A percentile compares a stretch with the other conserved stretches of the same genome.
Evolutionary conservation across 2,329 filamentous ascomycete species (phyloP).

Genomic region (Pseudocercospora ulei): DNA sequence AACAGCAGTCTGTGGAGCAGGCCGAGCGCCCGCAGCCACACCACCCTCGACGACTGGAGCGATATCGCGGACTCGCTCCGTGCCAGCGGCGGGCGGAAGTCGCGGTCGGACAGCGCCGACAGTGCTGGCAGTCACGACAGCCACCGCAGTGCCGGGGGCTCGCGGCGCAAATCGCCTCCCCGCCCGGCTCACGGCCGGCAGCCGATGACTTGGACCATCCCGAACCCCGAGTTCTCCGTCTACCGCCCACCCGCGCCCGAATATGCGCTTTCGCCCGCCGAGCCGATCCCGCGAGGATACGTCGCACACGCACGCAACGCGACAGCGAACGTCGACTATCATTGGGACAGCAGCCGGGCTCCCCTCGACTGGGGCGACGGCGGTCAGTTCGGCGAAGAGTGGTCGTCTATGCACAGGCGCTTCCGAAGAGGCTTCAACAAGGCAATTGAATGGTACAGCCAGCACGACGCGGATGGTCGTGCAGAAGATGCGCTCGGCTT

Average conservation of each 20-base stretch:
- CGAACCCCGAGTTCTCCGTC: conserved; percentile 31
- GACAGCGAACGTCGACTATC: conserved; percentile 78
- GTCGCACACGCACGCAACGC: conserved; percentile 82
- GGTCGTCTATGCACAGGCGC: conserved; percentile 87
- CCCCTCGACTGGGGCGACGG: conserved; percentile 78
- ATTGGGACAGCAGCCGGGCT: conserved; percentile 84
- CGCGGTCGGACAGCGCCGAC: conserved; percentile 42
- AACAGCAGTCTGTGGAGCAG: conserved; percentile 43
- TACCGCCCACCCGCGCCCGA: conserved; percentile 71
- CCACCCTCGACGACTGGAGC: conserved; percentile 28
- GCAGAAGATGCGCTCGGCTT: conserved; percentile 33
- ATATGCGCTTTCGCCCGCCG: conserved; percentile 70
- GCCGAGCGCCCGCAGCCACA: conserved; percentile 27
- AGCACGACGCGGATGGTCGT: conserved; percentile 34
- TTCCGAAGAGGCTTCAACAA: conserved; percentile 70
- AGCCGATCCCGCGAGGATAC: conserved; percentile 77
- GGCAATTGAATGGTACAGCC: conserved; percentile 72
- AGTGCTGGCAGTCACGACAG: conserved; percentile 31
- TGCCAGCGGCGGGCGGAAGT: neutral
- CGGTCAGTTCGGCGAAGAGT: conserved; percentile 83
- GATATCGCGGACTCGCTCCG: conserved; percentile 25
- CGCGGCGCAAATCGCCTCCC: conserved; percentile 28
- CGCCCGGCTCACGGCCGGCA: conserved; percentile 24
- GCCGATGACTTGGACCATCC: conserved; percentile 25
- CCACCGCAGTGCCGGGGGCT: conserved; percentile 12